These are phyloP conservation scores for Cucumis sativus DNA, from an alignment of 306 rosid species.

Conservation along the genomic window Cucumber_9930_V3 NC_026657.2:2641001-2641500, in stretches of 20 bases:
- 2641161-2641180: conserved; percentile 23
- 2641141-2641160: conserved; percentile 11
- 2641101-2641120: conserved; percentile 20
- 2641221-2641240: background rate
- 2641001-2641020: background rate
- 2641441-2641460: background rate
- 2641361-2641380: background rate
- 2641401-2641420: background rate
- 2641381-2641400: background rate
- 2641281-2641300: conserved; percentile 1
- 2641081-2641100: background rate
- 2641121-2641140: conserved; percentile 45
- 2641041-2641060: background rate
- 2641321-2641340: background rate
- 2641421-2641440: background rate
- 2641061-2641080: conserved; percentile 13
- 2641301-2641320: background rate
- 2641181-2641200: conserved; percentile 15
- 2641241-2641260: background rate
- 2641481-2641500: background rate
- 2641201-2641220: background rate
- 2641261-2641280: background rate
- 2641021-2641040: background rate
- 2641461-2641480: background rate
- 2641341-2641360: background rate